Percentiles rank a stretch among this genome's conserved stretches.
phyloP scores from a whole-genome alignment of 2,329 filamentous ascomycete species.

The Pestalotiopsis sp. region DNA sequence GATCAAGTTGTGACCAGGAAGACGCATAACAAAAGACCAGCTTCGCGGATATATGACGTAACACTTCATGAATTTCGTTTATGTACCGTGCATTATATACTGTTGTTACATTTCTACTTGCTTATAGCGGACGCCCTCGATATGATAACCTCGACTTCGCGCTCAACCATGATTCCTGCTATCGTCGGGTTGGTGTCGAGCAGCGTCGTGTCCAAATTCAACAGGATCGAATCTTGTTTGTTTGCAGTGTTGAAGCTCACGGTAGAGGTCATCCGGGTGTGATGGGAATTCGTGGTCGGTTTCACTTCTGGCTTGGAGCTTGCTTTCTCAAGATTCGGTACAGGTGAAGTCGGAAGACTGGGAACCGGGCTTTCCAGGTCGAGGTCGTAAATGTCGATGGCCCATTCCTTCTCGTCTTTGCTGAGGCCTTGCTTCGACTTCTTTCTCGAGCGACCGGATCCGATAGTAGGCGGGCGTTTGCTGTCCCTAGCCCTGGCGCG shows the following conservation, averaged over 20 bases:
- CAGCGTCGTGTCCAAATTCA: background rate
- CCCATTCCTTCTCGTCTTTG: background rate
- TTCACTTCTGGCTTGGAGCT: background rate
- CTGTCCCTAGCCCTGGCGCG: background rate
- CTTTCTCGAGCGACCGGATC: background rate
- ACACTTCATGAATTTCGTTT: background rate
- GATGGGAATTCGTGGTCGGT: background rate
- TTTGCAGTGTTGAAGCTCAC: background rate
- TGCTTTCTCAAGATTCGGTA: background rate
- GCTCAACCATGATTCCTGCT: background rate
- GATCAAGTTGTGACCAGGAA: background rate
- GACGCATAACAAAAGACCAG: background rate
- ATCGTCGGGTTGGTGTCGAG: background rate
- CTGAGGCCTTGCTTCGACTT: background rate
- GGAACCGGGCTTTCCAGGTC: background rate
- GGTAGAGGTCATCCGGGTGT: background rate
- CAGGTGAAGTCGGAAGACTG: background rate
- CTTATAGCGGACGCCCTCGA: background rate
- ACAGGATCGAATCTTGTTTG: background rate
- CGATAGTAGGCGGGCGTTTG: background rate
- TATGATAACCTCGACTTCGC: background rate
- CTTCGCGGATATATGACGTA: background rate
- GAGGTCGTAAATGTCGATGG: background rate
- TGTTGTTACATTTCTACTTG: background rate
- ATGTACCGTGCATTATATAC: background rate